Evolutionary conservation across 2,329 filamentous ascomycete species (phyloP).

Genomic region (Phoma sp.): DNA sequence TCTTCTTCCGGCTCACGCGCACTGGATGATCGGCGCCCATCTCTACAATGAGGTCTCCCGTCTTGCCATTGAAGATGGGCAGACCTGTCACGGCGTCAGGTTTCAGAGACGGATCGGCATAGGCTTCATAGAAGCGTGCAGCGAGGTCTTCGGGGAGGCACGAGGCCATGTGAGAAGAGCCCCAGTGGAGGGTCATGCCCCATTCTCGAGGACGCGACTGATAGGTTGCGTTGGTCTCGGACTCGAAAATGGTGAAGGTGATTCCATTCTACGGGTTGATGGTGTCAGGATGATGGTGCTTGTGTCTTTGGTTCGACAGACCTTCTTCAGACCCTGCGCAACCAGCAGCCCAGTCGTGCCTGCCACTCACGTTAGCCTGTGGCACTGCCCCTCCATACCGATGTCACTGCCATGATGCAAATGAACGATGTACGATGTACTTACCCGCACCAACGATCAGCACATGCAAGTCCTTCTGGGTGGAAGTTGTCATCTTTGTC

Average conservation of each 20-base stretch:
- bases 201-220: slow-evolving; percentile 33
- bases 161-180: slow-evolving; percentile 23
- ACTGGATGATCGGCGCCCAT: slow-evolving; percentile 29
- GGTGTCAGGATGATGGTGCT: slow-evolving; percentile 8
- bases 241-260: slow-evolving; percentile 24
- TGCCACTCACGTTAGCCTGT: slow-evolving; percentile 8
- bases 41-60: slow-evolving; percentile 30
- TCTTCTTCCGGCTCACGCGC: slow-evolving; percentile 30
- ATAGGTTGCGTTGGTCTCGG: slow-evolving; percentile 18
- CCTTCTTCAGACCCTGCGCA: slow-evolving; percentile 23
- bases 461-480: slow-evolving; percentile 15
- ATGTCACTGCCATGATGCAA: slow-evolving; percentile 6
- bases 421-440: not conserved
- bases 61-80: slow-evolving; percentile 34
- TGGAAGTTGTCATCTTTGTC: slow-evolving; percentile 5
- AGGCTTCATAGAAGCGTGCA: slow-evolving; percentile 31
- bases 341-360: slow-evolving; percentile 22
- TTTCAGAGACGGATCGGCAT: slow-evolving; percentile 25
- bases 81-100: slow-evolving; percentile 28
- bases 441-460: slow-evolving; percentile 21
- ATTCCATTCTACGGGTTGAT: slow-evolving; percentile 9
- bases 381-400: slow-evolving; percentile 15
- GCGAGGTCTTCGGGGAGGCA: slow-evolving; percentile 27
- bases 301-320: slow-evolving; percentile 5
- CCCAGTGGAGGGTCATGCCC: slow-evolving; percentile 39